Conservation (phyloP, 495 filamentous ascomycete species). For the Penicillium cataractarum region DNA sequence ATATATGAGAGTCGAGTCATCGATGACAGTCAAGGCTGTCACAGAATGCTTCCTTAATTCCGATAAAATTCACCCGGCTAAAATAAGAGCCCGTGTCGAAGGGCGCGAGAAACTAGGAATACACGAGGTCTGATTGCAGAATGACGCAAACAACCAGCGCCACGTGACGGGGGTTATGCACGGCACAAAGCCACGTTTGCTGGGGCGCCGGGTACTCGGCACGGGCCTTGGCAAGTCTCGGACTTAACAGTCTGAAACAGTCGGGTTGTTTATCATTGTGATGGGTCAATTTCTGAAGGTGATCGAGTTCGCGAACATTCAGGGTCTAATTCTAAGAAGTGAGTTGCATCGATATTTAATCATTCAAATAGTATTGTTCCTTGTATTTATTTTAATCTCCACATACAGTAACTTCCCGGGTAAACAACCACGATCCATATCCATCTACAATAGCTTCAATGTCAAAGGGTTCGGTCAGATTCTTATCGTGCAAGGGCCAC, state of each 20-base stretch:
- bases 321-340: background rate
- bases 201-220: slow-evolving; percentile 21
- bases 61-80: too few relatives aligned
- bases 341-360: too few relatives aligned
- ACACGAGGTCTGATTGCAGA: background rate
- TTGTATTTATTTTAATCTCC: too few relatives aligned
- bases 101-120: background rate
- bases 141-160: slow-evolving; percentile 7
- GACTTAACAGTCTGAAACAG: background rate
- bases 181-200: slow-evolving; percentile 8
- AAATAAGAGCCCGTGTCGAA: background rate
- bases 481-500: slow-evolving; percentile 3
- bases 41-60: background rate
- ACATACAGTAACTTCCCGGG: background rate
- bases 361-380: background rate
- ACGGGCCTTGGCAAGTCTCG: background rate
- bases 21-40: background rate
- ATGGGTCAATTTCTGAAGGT: background rate
- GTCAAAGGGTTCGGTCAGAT: background rate
- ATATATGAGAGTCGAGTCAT: background rate
- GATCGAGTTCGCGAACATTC: background rate
- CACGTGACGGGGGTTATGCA: slow-evolving; percentile 12
- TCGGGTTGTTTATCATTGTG: background rate
- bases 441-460: too few relatives aligned
- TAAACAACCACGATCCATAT: background rate